A percentile compares a stretch with the other conserved stretches of the same genome.
Evolutionary conservation across 495 filamentous ascomycete species (phyloP).

Genomic region (Daldinia concentrica): DNA sequence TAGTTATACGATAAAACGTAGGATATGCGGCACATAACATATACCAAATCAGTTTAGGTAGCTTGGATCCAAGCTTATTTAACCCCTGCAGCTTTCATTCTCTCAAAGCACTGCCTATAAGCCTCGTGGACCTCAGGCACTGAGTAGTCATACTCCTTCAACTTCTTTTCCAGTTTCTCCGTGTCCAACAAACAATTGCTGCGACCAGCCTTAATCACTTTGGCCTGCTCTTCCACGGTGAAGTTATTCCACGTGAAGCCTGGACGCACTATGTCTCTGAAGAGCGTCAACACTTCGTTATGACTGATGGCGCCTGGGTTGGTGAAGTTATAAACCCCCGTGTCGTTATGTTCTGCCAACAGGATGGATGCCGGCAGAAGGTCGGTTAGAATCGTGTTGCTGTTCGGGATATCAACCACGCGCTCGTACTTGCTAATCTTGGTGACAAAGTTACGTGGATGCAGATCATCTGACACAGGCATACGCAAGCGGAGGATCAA

Average conservation of each 20-base stretch:
- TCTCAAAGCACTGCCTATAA: slow-evolving; percentile 68
- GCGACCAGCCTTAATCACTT: slow-evolving; percentile 71
- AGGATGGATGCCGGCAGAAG: slow-evolving; percentile 68
- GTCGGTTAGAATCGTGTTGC: slow-evolving; percentile 71
- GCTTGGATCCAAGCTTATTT: slow-evolving; percentile 46
- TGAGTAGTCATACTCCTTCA: slow-evolving; percentile 66
- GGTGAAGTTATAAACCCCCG: slow-evolving; percentile 73
- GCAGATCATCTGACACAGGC: slow-evolving; percentile 74
- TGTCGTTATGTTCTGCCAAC: slow-evolving; percentile 67
- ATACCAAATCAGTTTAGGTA: slow-evolving; percentile 11
- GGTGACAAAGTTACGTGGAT: slow-evolving; percentile 72
- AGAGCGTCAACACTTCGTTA: slow-evolving; percentile 70
- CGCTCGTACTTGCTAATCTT: slow-evolving; percentile 71
- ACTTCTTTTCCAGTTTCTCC: slow-evolving; percentile 66
- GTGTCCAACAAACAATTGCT: slow-evolving; percentile 72
- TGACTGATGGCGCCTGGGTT: slow-evolving; percentile 74
- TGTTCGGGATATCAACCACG: slow-evolving; percentile 73
- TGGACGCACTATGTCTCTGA: slow-evolving; percentile 69
- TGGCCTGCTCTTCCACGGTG: slow-evolving; percentile 69
- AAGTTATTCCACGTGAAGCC: slow-evolving; percentile 73
- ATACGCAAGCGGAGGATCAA: slow-evolving; percentile 71
- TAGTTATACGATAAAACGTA: background rate
- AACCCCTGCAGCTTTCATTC: slow-evolving; percentile 67
- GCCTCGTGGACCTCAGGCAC: slow-evolving; percentile 71
- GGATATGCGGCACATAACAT: slow-evolving; percentile 1